phyloP scores from a whole-genome alignment of 2,329 filamentous ascomycete genomes.

The Fusarium musae region DNA sequence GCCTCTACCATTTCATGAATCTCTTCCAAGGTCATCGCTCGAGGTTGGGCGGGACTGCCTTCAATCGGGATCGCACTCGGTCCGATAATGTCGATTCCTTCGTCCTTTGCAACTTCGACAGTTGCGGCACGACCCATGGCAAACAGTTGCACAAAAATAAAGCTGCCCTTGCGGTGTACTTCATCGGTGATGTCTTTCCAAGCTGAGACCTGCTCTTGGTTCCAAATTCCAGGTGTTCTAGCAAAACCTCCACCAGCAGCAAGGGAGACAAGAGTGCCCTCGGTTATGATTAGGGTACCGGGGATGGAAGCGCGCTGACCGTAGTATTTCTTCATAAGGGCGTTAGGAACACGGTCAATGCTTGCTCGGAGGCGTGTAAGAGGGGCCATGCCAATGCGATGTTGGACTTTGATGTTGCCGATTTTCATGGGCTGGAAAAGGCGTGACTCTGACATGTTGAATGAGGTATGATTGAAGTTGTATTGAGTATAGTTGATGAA shows the following conservation, averaged over 20 bases:
- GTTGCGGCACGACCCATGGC: constrained; percentile 66
- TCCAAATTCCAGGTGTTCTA: constrained; percentile 69
- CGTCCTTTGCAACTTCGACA: constrained; percentile 36
- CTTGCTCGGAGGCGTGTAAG: constrained; percentile 63
- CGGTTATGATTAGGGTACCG: constrained; percentile 56
- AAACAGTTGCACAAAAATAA: constrained; percentile 72
- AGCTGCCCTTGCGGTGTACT: constrained; percentile 70
- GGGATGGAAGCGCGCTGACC: constrained; percentile 55
- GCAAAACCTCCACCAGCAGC: constrained; percentile 47
- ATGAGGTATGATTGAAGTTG: fast-evolving
- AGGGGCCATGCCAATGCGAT: constrained; percentile 65
- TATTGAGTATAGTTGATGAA: fast-evolving
- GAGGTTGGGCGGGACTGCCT: constrained; percentile 63
- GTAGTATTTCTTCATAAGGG: constrained; percentile 59
- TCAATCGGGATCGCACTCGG: constrained; percentile 51
- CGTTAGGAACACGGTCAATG: constrained; percentile 46
- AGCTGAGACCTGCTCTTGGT: constrained; percentile 62
- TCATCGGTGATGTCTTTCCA: constrained; percentile 72
- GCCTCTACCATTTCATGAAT: constrained; percentile 70
- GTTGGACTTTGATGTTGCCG: constrained; percentile 53
- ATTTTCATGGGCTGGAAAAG: constrained; percentile 58
- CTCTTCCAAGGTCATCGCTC: constrained; percentile 71
- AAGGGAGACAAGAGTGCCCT: constrained; percentile 57
- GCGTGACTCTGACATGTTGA: constrained; percentile 30
- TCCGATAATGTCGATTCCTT: constrained; percentile 43